Evolutionary conservation across 2,329 filamentous ascomycete genomes (phyloP), one percentile per base, ranked within the genome.

Genomic region (Botryosphaeria agaves): DNA sequence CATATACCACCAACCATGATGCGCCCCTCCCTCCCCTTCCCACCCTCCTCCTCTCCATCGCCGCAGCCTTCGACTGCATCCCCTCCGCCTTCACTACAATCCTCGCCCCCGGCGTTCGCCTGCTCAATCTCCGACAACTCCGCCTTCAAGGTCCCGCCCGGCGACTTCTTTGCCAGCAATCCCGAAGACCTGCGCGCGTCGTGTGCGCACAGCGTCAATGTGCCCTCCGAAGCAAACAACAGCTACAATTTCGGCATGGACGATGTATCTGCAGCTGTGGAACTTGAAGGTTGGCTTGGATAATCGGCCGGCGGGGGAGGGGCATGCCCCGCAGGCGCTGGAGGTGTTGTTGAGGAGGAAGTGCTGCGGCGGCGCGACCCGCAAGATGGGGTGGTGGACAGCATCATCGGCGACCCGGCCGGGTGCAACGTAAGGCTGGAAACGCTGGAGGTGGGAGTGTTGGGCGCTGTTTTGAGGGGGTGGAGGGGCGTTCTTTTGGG

Each of bases 231-330:
- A 41, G 55, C 11, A 52, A 55, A 31, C 49, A 55, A 4, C 34
- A 44, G 14, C 0, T 56, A 44, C 37, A 49, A 46, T 12, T 51
- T 56, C 30, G 53, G 52, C 0, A 62, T 66, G 61, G 51, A 64
- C 55, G 1, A 55, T 47, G 24, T 59, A 64, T 39, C 38, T 69
- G 18, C 53, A 59, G 36, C 45, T 53, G 1, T 59, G 57, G 45
- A 57, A 56, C n/a, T 50, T 59, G 14, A 55, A 57, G 7, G 21
- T 23, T 12, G 21, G 21, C 4, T 11, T 23, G 5, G 61, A 56
- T 42, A 69, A 69, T 40, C 51, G 63, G 28, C 61, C 61, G 0
- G 48, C 47, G 9, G 54, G 55, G 3, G 51, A 55, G 21, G 9
- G 56, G 1, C 53, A 64, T 18, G 57, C 69, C 23, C 21, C 56